Percentiles rank a stretch among this genome's conserved stretches.
Conservation (phyloP, 1,139 yeast genomes). For the Scheffersomyces quercinus region DNA sequence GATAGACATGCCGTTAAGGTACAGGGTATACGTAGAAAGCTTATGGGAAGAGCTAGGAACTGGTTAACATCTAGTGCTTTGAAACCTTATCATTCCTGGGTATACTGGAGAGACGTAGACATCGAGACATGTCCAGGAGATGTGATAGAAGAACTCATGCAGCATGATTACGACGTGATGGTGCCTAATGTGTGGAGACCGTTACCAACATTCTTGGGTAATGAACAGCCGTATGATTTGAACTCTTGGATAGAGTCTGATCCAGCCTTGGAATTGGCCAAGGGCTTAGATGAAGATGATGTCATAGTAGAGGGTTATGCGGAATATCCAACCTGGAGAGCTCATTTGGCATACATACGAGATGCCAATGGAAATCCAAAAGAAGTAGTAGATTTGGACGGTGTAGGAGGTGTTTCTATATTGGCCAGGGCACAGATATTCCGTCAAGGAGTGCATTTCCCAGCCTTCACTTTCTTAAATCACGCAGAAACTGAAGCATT, state of each 20-base stretch:
- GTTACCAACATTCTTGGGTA: conserved; percentile 70
- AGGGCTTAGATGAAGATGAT: conserved; percentile 71
- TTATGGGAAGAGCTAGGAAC: conserved; percentile 90
- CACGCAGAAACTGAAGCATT: conserved; percentile 94
- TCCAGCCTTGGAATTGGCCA: conserved; percentile 67
- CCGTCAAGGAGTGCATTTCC: conserved; percentile 81
- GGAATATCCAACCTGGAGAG: conserved; percentile 87
- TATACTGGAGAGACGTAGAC: conserved; percentile 92
- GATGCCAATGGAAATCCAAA: conserved; percentile 72
- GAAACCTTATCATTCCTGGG: conserved; percentile 89
- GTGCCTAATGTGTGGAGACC: conserved; percentile 95
- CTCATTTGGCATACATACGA: conserved; percentile 74
- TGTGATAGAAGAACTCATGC: conserved; percentile 78
- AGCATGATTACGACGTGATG: conserved; percentile 70
- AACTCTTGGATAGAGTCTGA: conserved; percentile 88
- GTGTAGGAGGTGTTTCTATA: conserved; percentile 89
- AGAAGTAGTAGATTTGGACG: conserved; percentile 75
- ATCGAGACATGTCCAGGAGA: conserved; percentile 81
- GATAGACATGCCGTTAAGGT: conserved; percentile 88
- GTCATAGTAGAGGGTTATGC: conserved; percentile 92
- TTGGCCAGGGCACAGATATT: conserved; percentile 81
- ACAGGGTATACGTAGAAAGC: conserved; percentile 82
- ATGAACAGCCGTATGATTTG: conserved; percentile 82
- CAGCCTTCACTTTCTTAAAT: conserved; percentile 83
- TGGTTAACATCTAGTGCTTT: conserved; percentile 80